Conservation (phyloP, 345 rosid species). For the Syzygium aqueum region DNA sequence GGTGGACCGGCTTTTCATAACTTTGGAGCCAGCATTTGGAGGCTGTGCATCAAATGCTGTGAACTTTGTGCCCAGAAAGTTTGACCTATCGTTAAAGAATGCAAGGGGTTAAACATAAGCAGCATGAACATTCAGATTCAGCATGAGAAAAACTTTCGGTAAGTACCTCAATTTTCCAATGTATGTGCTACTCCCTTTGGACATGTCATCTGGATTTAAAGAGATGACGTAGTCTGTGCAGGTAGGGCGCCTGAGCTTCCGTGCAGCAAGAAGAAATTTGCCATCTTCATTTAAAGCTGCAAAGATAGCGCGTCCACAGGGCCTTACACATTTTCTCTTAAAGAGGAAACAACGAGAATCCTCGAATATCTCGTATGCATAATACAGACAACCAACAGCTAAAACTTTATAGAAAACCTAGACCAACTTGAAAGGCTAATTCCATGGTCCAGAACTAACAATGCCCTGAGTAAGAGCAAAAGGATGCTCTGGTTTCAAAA, state of each 20-base stretch:
- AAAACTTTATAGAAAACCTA: background rate
- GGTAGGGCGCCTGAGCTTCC: conserved; percentile 73
- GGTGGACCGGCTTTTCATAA: conserved; percentile 50
- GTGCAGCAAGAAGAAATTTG: conserved; percentile 90
- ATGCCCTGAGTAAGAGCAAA: background rate
- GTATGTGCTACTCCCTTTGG: conserved; percentile 64
- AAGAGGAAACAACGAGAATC: background rate
- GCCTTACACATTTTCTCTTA: background rate
- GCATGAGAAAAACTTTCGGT: background rate
- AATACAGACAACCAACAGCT: background rate
- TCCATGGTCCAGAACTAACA: background rate
- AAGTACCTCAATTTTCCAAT: conserved; percentile 80
- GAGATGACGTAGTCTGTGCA: conserved; percentile 87
- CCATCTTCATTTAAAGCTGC: conserved; percentile 85
- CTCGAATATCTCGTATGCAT: background rate
- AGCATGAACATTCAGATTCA: background rate
- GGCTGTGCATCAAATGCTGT: conserved; percentile 73
- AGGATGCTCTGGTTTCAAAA: background rate
- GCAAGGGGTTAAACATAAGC: background rate
- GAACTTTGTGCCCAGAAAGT: conserved; percentile 94
- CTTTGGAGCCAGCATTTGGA: conserved; percentile 43
- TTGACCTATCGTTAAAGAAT: conserved; percentile 46
- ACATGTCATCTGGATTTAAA: conserved; percentile 51
- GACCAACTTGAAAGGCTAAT: background rate
- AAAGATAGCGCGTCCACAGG: conserved; percentile 6